Evolutionary conservation across 2,329 filamentous ascomycete species (phyloP).

Genomic region (Penicillium glabrum): DNA sequence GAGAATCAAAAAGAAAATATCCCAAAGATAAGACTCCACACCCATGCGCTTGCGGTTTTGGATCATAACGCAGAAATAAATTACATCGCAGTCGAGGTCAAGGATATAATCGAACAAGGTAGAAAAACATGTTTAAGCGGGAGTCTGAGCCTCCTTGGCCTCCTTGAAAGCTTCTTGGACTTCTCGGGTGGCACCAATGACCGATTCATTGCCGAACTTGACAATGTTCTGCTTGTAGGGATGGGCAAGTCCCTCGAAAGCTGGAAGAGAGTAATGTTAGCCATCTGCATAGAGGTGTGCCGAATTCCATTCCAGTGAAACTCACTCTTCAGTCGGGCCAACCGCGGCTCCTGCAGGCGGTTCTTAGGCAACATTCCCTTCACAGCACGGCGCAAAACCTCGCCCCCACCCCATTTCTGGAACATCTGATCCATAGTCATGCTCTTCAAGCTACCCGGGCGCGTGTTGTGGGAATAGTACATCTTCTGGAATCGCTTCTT

Average conservation of each 20-base stretch:
- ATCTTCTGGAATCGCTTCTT: conserved; percentile 91
- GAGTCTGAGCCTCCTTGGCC: conserved; percentile 24
- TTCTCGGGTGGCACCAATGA: conserved; percentile 33
- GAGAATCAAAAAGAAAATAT: conserved; percentile 16
- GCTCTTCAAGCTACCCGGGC: conserved; percentile 79
- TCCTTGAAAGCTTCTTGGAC: conserved; percentile 39
- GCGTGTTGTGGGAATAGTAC: conserved; percentile 92
- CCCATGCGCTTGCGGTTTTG: conserved; percentile 41
- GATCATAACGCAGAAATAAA: conserved; percentile 34
- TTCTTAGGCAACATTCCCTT: conserved; percentile 99
- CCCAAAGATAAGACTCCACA: conserved; percentile 35
- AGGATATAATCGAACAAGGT: neutral
- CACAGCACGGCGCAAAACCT: conserved; percentile 88
- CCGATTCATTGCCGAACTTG: conserved; percentile 62
- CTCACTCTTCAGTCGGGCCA: conserved; percentile 79
- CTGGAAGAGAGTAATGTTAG: conserved; percentile 41
- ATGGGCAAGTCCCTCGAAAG: conserved; percentile 88
- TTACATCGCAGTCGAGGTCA: conserved; percentile 14
- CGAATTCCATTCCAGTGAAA: conserved; percentile 6
- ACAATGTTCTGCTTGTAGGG: conserved; percentile 89
- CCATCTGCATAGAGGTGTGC: neutral
- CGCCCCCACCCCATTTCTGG: conserved; percentile 87
- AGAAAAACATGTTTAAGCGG: conserved; percentile 18
- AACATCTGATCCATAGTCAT: conserved; percentile 96
- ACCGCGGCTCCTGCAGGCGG: conserved; percentile 78